phyloP scores from a whole-genome alignment of 176 grass and related monocot genomes.

The Musa itinerans region DNA sequence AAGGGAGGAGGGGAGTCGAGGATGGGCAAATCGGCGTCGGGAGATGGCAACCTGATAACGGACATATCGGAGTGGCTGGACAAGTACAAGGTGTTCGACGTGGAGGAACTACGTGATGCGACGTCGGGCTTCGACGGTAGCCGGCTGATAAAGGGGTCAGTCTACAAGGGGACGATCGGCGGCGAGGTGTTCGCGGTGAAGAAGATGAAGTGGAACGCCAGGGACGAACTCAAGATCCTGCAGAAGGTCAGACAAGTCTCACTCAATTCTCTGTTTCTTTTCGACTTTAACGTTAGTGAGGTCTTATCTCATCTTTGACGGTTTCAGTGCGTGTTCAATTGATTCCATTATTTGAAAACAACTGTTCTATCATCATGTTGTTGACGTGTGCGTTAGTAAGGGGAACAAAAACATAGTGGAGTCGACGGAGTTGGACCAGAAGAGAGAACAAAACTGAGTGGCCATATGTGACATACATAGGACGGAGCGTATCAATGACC shows the following conservation, averaged over 20 bases:
- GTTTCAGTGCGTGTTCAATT: too few species aligned
- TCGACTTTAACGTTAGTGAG: background rate
- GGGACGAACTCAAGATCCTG: constrained; percentile 94
- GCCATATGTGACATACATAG: too few species aligned
- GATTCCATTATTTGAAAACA: too few species aligned
- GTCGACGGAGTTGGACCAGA: too few species aligned
- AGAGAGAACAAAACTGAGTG: too few species aligned
- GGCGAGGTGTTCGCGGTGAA: constrained; percentile 78
- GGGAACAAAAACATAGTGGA: too few species aligned
- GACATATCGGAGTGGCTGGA: constrained; percentile 93
- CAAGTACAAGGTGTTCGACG: constrained; percentile 81
- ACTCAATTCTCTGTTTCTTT: background rate
- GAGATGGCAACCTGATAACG: constrained; percentile 24
- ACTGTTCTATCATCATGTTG: too few species aligned
- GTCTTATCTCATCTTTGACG: too few species aligned
- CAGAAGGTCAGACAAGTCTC: constrained; percentile 53
- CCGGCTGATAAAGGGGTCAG: constrained; percentile 64
- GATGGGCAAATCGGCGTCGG: constrained; percentile 24
- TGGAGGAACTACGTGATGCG: constrained; percentile 55
- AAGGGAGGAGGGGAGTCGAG: background rate
- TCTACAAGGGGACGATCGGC: constrained; percentile 70
- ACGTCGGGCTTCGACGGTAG: constrained; percentile 51
- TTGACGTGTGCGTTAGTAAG: too few species aligned
- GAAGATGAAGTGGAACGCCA: constrained; percentile 99
- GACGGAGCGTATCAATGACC: too few species aligned